These are phyloP conservation scores for Hibiscus syriacus DNA, from an alignment of 345 rosid genomes.

Conservation along the genomic window DNA sequence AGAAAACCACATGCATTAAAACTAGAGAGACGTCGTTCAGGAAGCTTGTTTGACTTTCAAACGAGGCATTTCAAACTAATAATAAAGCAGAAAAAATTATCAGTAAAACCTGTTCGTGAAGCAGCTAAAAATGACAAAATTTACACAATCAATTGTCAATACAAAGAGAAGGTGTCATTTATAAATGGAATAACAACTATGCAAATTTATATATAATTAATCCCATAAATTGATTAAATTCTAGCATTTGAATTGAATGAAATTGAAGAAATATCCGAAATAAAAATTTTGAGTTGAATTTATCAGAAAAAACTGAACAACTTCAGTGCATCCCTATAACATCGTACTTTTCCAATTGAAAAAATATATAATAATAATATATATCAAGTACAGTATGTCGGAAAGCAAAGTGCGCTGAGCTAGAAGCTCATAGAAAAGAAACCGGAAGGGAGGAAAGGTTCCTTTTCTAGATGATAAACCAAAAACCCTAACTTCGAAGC, in stretches of 20 bases:
- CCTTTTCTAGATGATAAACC: too few species aligned
- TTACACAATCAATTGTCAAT: background rate
- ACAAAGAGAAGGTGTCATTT: background rate
- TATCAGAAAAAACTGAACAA: background rate
- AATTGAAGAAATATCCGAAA: background rate
- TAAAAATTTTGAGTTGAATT: background rate
- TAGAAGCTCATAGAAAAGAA: background rate
- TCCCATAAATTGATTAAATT: background rate
- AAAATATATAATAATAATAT: too few species aligned
- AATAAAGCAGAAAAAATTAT: background rate
- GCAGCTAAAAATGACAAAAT: background rate
- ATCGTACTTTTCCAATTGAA: background rate
- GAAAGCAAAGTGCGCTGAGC: background rate
- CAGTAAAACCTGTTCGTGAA: background rate
- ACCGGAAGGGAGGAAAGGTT: too few species aligned
- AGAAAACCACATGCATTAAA: background rate
- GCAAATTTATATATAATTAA: background rate
- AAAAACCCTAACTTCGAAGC: constrained; percentile 15
- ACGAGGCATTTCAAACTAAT: background rate
- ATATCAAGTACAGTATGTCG: background rate
- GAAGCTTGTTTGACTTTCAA: too few species aligned
- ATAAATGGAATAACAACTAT: background rate
- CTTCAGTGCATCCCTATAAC: background rate
- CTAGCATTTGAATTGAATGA: background rate
- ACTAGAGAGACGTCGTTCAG: background rate